Conservation (phyloP, 2,329 filamentous ascomycete species). For the Ophiostoma montium region DNA sequence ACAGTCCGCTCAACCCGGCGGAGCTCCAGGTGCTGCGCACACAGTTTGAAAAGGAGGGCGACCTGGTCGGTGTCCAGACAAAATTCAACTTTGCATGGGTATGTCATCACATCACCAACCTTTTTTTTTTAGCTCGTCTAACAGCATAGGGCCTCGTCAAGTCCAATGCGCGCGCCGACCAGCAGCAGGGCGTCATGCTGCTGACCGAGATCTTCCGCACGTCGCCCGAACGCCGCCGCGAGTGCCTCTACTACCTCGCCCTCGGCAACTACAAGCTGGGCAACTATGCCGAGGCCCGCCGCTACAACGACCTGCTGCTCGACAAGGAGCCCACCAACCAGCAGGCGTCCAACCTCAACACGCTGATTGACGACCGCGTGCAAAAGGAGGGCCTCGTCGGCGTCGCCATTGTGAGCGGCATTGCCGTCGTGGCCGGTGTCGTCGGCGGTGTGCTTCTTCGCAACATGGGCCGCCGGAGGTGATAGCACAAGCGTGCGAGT, state of each 20-base stretch:
- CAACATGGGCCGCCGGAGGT: constrained; percentile 52
- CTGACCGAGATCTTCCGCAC: constrained; percentile 94
- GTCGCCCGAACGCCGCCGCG: constrained; percentile 80
- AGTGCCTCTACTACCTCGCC: constrained; percentile 96
- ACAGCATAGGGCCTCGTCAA: constrained; percentile 73
- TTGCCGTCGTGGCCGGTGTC: constrained; percentile 86
- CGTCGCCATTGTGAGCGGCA: constrained; percentile 84
- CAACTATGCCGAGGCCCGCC: constrained; percentile 87
- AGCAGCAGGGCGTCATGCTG: constrained; percentile 86
- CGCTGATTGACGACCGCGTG: constrained; percentile 90
- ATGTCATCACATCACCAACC: constrained; percentile 19
- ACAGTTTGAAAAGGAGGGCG: constrained; percentile 95
- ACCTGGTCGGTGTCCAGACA: constrained; percentile 92
- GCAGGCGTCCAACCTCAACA: constrained; percentile 74
- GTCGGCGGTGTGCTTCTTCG: constrained; percentile 77
- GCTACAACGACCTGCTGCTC: constrained; percentile 85
- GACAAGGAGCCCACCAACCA: constrained; percentile 86
- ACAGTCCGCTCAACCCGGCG: constrained; percentile 72
- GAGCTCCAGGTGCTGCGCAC: constrained; percentile 85
- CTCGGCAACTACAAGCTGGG: constrained; percentile 97
- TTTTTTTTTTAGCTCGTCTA: constrained; percentile 1
- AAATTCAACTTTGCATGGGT: constrained; percentile 99
- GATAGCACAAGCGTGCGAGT: constrained; percentile 6
- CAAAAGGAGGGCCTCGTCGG: constrained; percentile 88
- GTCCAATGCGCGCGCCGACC: constrained; percentile 68